Evolutionary conservation across 202 grass and related monocot species (phyloP).

Genomic region (Panicum virgatum): DNA sequence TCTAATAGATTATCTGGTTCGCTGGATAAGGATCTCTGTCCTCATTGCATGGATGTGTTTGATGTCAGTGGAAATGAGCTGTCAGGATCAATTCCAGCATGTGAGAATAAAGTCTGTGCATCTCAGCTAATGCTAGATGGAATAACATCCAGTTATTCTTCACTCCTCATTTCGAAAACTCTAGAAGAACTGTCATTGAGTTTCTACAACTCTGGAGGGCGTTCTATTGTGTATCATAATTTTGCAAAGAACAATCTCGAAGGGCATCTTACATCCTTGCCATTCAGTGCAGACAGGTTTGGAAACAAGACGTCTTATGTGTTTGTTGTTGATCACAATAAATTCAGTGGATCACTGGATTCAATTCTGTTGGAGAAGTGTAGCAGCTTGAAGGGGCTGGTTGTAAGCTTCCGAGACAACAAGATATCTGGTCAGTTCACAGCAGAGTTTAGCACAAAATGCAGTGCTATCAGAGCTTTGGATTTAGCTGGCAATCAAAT

Average conservation of each 20-base stretch:
- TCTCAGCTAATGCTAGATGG: constrained; percentile 37
- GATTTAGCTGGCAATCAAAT: constrained; percentile 73
- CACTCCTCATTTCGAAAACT: constrained; percentile 49
- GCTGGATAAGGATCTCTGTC: constrained; percentile 52
- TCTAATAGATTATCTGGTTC: constrained; percentile 70
- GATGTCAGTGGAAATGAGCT: constrained; percentile 81
- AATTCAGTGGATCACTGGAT: constrained; percentile 63
- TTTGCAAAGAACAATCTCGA: constrained; percentile 74
- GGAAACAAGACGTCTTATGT: constrained; percentile 55
- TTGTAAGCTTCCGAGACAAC: constrained; percentile 62
- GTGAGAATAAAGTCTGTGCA: constrained; percentile 43
- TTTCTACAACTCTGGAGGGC: constrained; percentile 37
- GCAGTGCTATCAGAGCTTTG: constrained; percentile 66
- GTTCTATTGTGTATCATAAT: constrained; percentile 71
- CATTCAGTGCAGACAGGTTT: constrained; percentile 49
- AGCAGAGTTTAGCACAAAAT: constrained; percentile 53
- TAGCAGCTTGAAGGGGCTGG: constrained; percentile 51
- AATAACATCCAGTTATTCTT: constrained; percentile 49
- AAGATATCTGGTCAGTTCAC: constrained; percentile 61
- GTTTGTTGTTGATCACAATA: constrained; percentile 64
- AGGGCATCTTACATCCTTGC: constrained; percentile 61
- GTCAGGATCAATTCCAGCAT: constrained; percentile 72
- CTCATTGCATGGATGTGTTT: constrained; percentile 70
- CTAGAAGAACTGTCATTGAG: constrained; percentile 32
- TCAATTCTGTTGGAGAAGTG: constrained; percentile 70